Evolutionary conservation across 495 filamentous ascomycete genomes (phyloP), one percentile per base, ranked within the genome.

Genomic region (Gamarada debralockiae): DNA sequence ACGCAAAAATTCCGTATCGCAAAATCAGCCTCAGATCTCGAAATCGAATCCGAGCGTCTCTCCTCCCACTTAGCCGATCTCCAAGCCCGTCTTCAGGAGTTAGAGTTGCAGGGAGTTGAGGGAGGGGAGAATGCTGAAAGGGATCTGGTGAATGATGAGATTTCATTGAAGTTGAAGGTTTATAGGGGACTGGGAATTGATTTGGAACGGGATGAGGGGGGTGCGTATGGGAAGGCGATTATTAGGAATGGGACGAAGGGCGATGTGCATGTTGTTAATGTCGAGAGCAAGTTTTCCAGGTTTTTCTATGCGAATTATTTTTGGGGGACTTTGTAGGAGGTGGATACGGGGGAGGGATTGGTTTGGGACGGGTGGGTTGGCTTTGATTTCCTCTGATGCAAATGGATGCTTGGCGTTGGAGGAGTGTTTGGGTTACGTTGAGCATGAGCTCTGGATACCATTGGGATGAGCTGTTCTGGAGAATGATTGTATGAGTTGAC

Each of bases 271-370:
- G 88, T 97, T 24, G 85, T 98, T 43, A 95, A 96, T 61, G 84
- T 98, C 56, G 92, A 97, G 62, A 80, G 86, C 43, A 96, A 92
- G 69, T 90, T 96, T 63, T 91, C 89, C 50, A 78, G 82, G 50
- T 90, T 85, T 69, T 97, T 95, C 66, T 97, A 98, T 65, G 86
- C 91, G 21, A 93, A 96, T 60, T 95, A 96, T 61, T 92, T 98
- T 62, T 98, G 93, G 93, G 80, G 86, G 62, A 88, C 78, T n/a
- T 77, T 95, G 67, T 90, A 76, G 70, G n/a, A n/a, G 65, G 67
- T 18, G 24, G 44, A 25, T 21, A 8, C 2, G 14, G 38, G 38
- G n/a, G n/a, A n/a, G n/a, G n/a, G n/a, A n/a, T n/a, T n/a, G 20
- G 15, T 33, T 29, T 37, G 33, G 46, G 48, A 36, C 13, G 22